Evolutionary conservation across 75 land plant species (phyloP).

Genomic region (Isoetes taiwanensis): DNA sequence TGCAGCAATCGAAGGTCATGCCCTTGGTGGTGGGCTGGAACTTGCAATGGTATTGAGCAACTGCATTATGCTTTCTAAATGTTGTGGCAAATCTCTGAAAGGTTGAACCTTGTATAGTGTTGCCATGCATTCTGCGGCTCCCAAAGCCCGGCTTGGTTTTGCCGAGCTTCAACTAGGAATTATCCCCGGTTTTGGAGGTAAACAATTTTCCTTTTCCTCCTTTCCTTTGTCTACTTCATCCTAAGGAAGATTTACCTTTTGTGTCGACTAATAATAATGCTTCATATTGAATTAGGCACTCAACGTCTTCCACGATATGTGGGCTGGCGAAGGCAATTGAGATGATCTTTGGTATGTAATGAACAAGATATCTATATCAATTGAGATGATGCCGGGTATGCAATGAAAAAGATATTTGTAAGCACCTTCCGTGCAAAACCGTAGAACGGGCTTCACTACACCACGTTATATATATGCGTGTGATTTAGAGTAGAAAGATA

Average conservation of each 20-base stretch:
- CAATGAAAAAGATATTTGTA: too few relatives aligned
- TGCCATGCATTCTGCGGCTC: constrained; percentile 88
- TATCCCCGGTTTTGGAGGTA: constrained; percentile 97
- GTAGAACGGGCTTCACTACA: too few relatives aligned
- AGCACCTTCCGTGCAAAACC: too few relatives aligned
- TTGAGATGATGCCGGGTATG: too few relatives aligned
- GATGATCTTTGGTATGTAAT: constrained; percentile 3
- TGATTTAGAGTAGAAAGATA: too few relatives aligned
- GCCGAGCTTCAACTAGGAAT: constrained; percentile 91
- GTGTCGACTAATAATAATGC: too few relatives aligned
- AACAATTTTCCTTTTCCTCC: background rate
- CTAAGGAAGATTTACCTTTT: too few relatives aligned
- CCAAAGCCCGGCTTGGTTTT: constrained; percentile 76
- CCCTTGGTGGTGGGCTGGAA: constrained; percentile 95
- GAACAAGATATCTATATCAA: too few relatives aligned
- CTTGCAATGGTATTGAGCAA: constrained; percentile 67
- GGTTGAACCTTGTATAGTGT: too few relatives aligned
- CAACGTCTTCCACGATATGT: constrained; percentile 3
- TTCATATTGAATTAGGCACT: background rate
- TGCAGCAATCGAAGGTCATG: constrained; percentile 94
- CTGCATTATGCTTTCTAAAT: background rate
- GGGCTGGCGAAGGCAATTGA: constrained; percentile 5
- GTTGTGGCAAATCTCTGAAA: too few relatives aligned
- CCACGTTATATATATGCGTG: too few relatives aligned
- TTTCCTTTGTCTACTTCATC: background rate